These are phyloP conservation scores for Trichoderma erinaceum DNA, from an alignment of 495 filamentous ascomycete species.

Conservation along the genomic window DNA sequence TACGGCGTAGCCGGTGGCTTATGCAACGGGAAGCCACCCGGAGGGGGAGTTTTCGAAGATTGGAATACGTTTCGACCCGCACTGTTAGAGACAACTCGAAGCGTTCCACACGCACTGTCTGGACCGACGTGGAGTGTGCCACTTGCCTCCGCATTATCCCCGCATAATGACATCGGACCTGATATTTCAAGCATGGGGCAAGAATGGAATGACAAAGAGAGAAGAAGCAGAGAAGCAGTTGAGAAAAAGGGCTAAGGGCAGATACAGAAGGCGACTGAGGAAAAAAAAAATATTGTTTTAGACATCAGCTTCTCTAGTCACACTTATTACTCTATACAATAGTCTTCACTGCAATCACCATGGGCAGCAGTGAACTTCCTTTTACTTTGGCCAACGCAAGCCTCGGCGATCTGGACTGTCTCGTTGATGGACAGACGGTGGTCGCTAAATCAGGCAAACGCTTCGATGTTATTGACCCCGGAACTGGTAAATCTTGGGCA, in stretches of 20 bases:
- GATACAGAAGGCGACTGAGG: not conserved
- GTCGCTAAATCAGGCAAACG: slow-evolving; percentile 19
- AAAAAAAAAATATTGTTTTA: not conserved
- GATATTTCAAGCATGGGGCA: not conserved
- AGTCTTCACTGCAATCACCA: not conserved
- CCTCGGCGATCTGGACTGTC: slow-evolving; percentile 21
- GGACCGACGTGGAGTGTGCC: not conserved
- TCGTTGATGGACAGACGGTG: slow-evolving; percentile 24
- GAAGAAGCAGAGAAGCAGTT: not conserved
- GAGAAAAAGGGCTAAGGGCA: no score
- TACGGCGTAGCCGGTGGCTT: not conserved
- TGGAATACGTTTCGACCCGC: not conserved
- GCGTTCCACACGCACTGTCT: not conserved
- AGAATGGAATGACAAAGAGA: not conserved
- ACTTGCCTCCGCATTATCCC: slow-evolving; percentile 2
- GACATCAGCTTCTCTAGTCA: not conserved
- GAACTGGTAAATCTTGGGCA: slow-evolving; percentile 57
- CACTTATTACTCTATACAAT: not conserved
- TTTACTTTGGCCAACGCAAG: slow-evolving; percentile 16
- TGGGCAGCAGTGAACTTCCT: slow-evolving; percentile 10
- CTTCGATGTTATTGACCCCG: slow-evolving; percentile 49
- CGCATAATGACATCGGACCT: not conserved
- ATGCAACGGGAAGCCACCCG: not conserved
- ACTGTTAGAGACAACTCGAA: not conserved
- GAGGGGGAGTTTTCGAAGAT: not conserved